Percentiles rank a stretch among this genome's conserved stretches.
Conservation (phyloP, 352 stramenopile species). For the Phytophthora agathidicida region DNA sequence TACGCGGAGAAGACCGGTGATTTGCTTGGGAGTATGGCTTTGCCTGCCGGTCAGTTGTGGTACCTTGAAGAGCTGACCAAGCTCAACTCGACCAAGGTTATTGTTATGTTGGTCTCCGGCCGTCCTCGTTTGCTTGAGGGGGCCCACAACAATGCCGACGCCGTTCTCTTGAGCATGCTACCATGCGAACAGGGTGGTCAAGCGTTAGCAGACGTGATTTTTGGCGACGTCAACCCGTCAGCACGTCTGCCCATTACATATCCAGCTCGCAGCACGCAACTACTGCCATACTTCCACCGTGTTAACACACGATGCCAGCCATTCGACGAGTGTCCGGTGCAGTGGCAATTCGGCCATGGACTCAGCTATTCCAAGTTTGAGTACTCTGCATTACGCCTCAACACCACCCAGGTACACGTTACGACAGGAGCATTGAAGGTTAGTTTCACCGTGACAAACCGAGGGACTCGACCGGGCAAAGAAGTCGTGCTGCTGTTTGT, state of each 20-base stretch:
- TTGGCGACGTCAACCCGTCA: constrained; percentile 74
- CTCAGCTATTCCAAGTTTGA: constrained; percentile 72
- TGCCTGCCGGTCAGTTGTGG: constrained; percentile 60
- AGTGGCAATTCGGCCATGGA: constrained; percentile 74
- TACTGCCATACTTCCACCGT: constrained; percentile 74
- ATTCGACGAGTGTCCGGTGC: constrained; percentile 55
- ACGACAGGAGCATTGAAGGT: constrained; percentile 42
- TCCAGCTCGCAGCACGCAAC: constrained; percentile 44
- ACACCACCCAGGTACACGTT: constrained; percentile 37
- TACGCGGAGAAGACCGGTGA: constrained; percentile 88
- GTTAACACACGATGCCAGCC: constrained; percentile 64
- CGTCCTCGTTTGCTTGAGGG: constrained; percentile 62
- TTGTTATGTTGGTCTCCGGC: constrained; percentile 73
- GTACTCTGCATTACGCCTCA: constrained; percentile 62
- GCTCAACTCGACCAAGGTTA: constrained; percentile 66
- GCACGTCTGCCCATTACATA: constrained; percentile 85
- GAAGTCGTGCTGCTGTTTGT: constrained; percentile 82
- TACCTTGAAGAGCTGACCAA: constrained; percentile 67
- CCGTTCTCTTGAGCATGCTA: constrained; percentile 74
- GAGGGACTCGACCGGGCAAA: constrained; percentile 44
- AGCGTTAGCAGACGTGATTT: constrained; percentile 70
- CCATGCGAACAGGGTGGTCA: constrained; percentile 82
- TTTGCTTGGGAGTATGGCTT: constrained; percentile 52
- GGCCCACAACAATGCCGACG: constrained; percentile 48
- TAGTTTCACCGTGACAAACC: constrained; percentile 71